These are phyloP conservation scores for Bacterosira constricta DNA, from an alignment of 108 stramenopile species.

Conservation along the genomic window DNA sequence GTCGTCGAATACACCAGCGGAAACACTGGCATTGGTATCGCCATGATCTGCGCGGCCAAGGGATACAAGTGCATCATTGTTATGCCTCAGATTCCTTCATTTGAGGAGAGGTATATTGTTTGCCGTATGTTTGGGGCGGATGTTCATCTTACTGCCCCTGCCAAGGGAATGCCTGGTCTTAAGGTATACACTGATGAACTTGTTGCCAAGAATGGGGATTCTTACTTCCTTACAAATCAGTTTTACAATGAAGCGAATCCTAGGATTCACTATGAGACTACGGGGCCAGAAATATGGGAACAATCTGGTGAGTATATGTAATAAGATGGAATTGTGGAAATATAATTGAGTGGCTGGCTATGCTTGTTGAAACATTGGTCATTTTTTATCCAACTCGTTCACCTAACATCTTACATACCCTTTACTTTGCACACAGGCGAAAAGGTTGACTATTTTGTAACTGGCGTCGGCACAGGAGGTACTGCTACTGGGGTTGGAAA, in stretches of 20 bases:
- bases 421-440: too few species aligned
- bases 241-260: conserved; percentile 88
- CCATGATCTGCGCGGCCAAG: conserved; percentile 85
- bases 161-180: neutral
- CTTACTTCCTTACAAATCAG: conserved; percentile 84
- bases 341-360: too few species aligned
- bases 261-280: conserved; percentile 64
- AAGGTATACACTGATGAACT: conserved; percentile 6
- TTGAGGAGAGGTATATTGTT: conserved; percentile 73
- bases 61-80: conserved; percentile 90
- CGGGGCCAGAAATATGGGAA: conserved; percentile 87
- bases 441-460: too few species aligned
- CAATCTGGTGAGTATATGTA: conserved; percentile 65
- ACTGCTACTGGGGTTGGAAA: too few species aligned
- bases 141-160: conserved; percentile 59
- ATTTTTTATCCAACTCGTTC: too few species aligned
- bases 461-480: too few species aligned
- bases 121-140: conserved; percentile 70
- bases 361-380: too few species aligned
- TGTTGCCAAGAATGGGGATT: conserved; percentile 36
- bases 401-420: too few species aligned
- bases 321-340: too few species aligned
- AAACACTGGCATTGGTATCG: conserved; percentile 95
- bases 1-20: conserved; percentile 94
- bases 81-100: conserved; percentile 88